Base-by-base conservation (phyloP, 768 basidiomycete genomes). In the Mycena crocata region DNA sequence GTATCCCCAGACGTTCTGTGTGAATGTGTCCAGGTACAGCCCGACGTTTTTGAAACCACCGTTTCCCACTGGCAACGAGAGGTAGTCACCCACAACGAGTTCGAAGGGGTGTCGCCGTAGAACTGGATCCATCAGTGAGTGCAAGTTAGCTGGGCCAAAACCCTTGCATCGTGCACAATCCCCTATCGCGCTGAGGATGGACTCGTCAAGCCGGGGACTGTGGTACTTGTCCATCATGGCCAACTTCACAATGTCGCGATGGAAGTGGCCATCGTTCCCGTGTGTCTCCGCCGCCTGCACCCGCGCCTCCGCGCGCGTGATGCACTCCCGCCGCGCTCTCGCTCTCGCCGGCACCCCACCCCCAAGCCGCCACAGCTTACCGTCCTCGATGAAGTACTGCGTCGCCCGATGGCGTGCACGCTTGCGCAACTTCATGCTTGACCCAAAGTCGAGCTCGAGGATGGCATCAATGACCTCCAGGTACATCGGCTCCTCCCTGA, bases 1-100 rank as follows among this genome's bases (percentile, higher is more conserved):
- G 69, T 57, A 73, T 9, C 61, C 75, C 74, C 75, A 77, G 2
- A 75, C 31, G 31, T 65, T 44, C 39, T 52, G 51, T 12, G 51
- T 12, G 32, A 7, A 34, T 5, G 34, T 56, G 40, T 77, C 76
- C 1, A 73, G 26, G 45, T 61, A 69, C 3, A 75, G 23, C 0
- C 58, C 60, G 0, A 72, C 26, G 4, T 61, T 73, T 7, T 69
- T 31, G 48, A 52, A 73, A 1, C 73, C 71, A 6, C 68, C 72
- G 30, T 50, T 69, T 0, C 71, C 75, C 1, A n/a, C 46, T 1
- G 69, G 61, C 56, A 70, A 44, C 5, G 69, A 63, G 2, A 70
- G 62, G 31, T 70, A 70, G 42, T 70, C 61, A 14, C 69, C 66
- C 1, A 60, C 69, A 14, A 70, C 21, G 4, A 70, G 62, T 35